Base-by-base conservation (phyloP, 139 green algal species). In the Coelastrella sp. region DNA sequence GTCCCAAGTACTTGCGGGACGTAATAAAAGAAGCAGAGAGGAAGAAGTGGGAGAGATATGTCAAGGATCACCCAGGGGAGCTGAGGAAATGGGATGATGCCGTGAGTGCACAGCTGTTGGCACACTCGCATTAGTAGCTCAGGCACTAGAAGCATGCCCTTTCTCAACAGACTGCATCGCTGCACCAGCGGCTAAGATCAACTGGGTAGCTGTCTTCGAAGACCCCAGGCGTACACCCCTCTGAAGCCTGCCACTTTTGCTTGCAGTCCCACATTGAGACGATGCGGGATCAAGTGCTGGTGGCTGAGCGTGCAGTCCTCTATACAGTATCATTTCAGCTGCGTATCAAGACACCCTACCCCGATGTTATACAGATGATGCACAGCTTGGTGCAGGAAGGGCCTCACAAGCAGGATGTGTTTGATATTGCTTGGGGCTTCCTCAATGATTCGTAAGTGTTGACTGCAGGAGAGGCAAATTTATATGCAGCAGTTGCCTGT, bases 1-100 rank as follows among this genome's bases (percentile, higher is more conserved):
- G 61, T 14, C 97, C 97, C 6, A 96, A 97, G 89, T 87, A 87
- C 17, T 90, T 98, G 15, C 83, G 74, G 0, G 94, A 97, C 49
- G 93, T 99, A 10, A 90, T 95, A 19, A 56, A 27, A 24, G 25
- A 92, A 22, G 85, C 85, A 78, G 87, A 85, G 35, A 56, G 15
- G 9, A 72, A 81, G n/a, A 91, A 78, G 49, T 85, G 49, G 35
- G 22, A 14, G 58, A 78, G 63, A 56, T 91, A 68, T 22, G 24
- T 22, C 5, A 15, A 60, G 10, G 63, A 87, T 25, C 87, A 86
- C 74, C 78, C 78, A 7, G 17, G 8, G 7, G 78, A 85, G 35
- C 63, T 19, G 12, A 61, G 25, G 7, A 61, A 74, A 8, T 80
- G 76, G 63, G 87, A 79, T 25, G 78, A 83, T 24, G 7, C 65